Evolutionary conservation across 805 yeast genomes (phyloP).

Genomic region (Cyberlindnera xylosilytica): DNA sequence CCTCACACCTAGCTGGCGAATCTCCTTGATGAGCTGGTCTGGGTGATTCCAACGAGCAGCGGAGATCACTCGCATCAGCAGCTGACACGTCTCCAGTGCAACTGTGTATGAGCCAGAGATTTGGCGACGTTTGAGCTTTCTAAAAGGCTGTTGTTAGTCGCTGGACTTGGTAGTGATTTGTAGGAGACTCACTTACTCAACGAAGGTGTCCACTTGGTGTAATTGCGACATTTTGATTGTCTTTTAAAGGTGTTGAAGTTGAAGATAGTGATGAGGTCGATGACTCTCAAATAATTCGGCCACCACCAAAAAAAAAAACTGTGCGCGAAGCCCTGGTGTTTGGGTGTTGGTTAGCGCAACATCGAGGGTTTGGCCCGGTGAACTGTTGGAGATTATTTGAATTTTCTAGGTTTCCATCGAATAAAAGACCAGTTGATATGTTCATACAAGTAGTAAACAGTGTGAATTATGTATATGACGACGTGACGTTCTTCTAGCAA

Average conservation of each 20-base stretch:
- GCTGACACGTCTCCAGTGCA: constrained; percentile 84
- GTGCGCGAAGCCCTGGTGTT: too few species aligned
- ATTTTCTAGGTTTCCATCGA: too few species aligned
- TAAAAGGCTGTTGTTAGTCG: constrained; percentile 15
- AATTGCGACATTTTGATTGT: constrained; percentile 6
- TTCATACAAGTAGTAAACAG: too few species aligned
- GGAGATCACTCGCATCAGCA: constrained; percentile 83
- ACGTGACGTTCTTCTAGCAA: too few species aligned
- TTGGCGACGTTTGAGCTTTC: constrained; percentile 77
- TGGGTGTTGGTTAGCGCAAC: neutral
- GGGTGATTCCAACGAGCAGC: constrained; percentile 84
- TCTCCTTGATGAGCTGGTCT: constrained; percentile 65
- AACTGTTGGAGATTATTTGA: too few species aligned
- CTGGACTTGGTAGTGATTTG: neutral
- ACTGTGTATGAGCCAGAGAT: constrained; percentile 75
- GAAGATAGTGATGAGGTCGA: neutral
- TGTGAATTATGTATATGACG: too few species aligned
- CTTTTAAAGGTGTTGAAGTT: neutral
- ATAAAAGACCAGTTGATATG: too few species aligned
- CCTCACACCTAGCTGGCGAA: constrained; percentile 69
- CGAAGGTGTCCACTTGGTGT: constrained; percentile 40
- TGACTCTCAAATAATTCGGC: neutral
- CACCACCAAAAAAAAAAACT: constrained; percentile 6
- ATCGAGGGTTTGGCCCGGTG: too few species aligned
- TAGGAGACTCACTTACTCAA: constrained; percentile 29